These are phyloP conservation scores for Pseudogymnoascus sp. DNA, from an alignment of 2,329 filamentous ascomycete genomes.

Conservation along the genomic window DNA sequence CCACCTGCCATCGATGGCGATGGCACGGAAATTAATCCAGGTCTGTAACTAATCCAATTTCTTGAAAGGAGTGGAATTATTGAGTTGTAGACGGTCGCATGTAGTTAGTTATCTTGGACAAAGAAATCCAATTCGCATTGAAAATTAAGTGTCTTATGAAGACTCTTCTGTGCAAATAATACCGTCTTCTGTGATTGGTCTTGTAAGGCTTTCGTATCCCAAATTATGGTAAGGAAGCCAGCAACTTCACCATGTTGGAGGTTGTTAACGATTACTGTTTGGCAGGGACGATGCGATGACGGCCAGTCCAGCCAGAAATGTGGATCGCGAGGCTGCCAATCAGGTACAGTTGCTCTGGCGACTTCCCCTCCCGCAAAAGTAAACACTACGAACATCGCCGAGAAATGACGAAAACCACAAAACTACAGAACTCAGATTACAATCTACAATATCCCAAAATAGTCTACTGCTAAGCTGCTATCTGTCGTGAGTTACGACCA, in stretches of 20 bases:
- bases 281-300: background rate
- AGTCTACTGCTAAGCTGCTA: no score
- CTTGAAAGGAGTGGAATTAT: background rate
- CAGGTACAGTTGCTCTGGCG: slow-evolving; percentile 4
- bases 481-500: background rate
- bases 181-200: background rate
- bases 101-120: background rate
- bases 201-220: background rate
- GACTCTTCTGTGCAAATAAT: background rate
- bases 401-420: background rate
- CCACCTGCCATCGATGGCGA: background rate
- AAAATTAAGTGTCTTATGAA: background rate
- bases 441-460: background rate
- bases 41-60: background rate
- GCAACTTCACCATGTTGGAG: background rate
- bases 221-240: background rate
- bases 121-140: background rate
- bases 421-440: background rate
- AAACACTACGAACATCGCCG: background rate
- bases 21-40: background rate
- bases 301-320: background rate
- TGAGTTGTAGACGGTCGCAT: background rate
- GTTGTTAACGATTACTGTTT: background rate
- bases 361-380: slow-evolving; percentile 8
- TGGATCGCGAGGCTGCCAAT: slow-evolving; percentile 7